Conservation (phyloP, 306 rosid species). For the Acacia crassicarpa region DNA sequence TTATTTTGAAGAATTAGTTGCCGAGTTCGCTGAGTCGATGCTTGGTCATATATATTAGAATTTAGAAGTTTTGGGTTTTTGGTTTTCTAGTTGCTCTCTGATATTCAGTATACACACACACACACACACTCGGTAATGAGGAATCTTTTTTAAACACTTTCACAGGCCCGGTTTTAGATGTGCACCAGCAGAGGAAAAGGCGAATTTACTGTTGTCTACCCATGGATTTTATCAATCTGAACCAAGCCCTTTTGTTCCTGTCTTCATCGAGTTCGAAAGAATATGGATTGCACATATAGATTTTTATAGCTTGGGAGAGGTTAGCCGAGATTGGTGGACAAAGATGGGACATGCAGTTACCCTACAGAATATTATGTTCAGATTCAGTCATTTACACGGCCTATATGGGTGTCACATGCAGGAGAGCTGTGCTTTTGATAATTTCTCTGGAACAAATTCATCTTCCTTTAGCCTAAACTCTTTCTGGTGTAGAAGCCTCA, state of each 20-base stretch:
- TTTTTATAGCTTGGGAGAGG: constrained; percentile 18
- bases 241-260: neutral
- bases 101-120: neutral
- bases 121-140: neutral
- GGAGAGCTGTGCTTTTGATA: constrained; percentile 35
- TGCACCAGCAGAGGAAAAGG: constrained; percentile 24
- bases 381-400: constrained; percentile 37
- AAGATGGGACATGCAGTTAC: constrained; percentile 51
- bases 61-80: neutral
- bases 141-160: constrained; percentile 5
- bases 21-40: neutral
- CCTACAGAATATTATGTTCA: constrained; percentile 46
- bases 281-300: neutral
- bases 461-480: constrained; percentile 30
- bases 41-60: neutral
- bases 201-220: neutral
- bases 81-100: neutral
- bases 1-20: neutral
- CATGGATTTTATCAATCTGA: constrained; percentile 2
- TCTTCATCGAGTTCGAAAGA: neutral
- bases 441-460: constrained; percentile 29
- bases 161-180: constrained; percentile 24
- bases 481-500: constrained; percentile 33
- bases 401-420: constrained; percentile 40
- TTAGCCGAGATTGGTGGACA: constrained; percentile 28